Base-by-base conservation (phyloP, 108 stramenopile genomes). In the Nitzschia putrida region DNA sequence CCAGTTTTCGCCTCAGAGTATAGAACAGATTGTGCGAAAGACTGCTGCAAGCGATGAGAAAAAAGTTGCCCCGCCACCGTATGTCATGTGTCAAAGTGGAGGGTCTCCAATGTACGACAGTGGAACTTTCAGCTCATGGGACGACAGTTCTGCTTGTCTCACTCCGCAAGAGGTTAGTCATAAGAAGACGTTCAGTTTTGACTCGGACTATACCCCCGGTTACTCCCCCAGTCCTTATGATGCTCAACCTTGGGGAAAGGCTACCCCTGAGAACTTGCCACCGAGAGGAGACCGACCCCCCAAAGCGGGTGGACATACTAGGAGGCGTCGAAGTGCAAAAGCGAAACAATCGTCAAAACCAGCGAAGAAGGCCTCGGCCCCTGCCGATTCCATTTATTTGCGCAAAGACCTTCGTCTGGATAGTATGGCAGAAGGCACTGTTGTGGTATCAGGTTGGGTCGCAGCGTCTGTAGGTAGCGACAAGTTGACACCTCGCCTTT, bases 381-480 rank as follows among this genome's bases (percentile, higher is more conserved):
- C 61, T 42, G 0, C 18, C 39, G 39, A 42, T 39, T 47, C 67
- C 1, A 23, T 53, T 9, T 68, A 68, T 52, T 8, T 68, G 39
- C 53, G 54, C 14, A 68, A 68, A 21, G n/a, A 56, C 9, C 16
- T 40, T 4, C 12, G 18, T 8, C 55, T 68, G 38, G 67, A 68
- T 38, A 34, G 20, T 7, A 38, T 20, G 7, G 52, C 51, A 9
- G 23, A 54, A 14, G 67, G 55, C 11, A 56, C 21, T 24, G 9
- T 68, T 10, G 41, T 68, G 21, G 24, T 68, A 14, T 68, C 67
- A 9, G 67, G 67, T 8, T 68, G 67, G 67, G 67, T 68, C 0
- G 67, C 67, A 0, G 53, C 51, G 23, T 68, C 67, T 7, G 5
- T 68, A 7, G 53, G 37, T 18, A 39, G 26, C 38, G 34, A 51